Percentiles rank a stretch among this genome's conserved stretches.
Evolutionary conservation across 257 asterid species (phyloP).

Genomic region (Scutellaria barbata): DNA sequence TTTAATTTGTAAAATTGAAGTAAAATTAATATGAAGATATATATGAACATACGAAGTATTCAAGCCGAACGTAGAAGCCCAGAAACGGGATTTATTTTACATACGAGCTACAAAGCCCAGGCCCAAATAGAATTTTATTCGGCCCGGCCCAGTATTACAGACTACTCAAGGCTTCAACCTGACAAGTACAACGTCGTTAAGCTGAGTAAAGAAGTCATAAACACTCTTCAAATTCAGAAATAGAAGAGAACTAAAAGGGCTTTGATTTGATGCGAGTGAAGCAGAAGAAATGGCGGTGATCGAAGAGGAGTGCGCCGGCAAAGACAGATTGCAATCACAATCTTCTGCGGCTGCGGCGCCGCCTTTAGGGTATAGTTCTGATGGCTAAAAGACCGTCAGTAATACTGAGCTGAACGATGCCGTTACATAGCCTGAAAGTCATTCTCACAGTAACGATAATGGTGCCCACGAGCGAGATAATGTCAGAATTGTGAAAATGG

Average conservation of each 20-base stretch:
- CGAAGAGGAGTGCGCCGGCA: constrained; percentile 47
- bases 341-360: constrained; percentile 35
- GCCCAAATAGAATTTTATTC: not conserved
- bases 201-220: constrained; percentile 10
- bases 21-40: too few relatives aligned
- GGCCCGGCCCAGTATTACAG: not conserved
- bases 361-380: constrained; percentile 60
- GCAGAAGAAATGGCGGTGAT: constrained; percentile 57
- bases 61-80: too few relatives aligned
- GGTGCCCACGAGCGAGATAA: constrained; percentile 4
- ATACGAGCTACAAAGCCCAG: too few relatives aligned
- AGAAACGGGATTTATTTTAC: too few relatives aligned
- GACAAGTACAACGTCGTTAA: constrained; percentile 19
- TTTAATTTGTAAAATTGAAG: too few relatives aligned
- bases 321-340: constrained; percentile 36
- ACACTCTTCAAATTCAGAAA: constrained; percentile 22
- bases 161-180: not conserved
- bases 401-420: constrained; percentile 69
- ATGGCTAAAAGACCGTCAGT: constrained; percentile 95
- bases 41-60: too few relatives aligned
- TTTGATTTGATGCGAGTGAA: constrained; percentile 21
- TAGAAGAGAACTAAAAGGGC: constrained; percentile 13
- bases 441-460: constrained; percentile 22
- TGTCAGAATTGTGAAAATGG: constrained; percentile 25
- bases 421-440: constrained; percentile 38